Evolutionary conservation across 306 rosid genomes (phyloP).

Genomic region (Lotus japonicus): DNA sequence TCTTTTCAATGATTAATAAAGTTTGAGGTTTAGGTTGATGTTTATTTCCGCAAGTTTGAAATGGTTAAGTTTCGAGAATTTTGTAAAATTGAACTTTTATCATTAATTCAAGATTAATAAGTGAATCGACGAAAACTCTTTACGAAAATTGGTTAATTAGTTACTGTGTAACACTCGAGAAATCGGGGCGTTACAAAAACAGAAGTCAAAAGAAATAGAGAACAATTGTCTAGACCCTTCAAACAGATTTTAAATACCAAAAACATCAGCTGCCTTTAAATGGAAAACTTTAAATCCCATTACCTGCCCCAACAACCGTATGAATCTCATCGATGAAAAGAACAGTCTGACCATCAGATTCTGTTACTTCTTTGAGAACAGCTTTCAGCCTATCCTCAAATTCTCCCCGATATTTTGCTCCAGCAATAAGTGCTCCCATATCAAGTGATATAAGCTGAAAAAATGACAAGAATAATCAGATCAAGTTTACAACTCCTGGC

Average conservation of each 20-base stretch:
- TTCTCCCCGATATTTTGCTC: slow-evolving; percentile 97
- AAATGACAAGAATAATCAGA: neutral
- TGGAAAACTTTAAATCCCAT: slow-evolving; percentile 10
- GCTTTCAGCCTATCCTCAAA: slow-evolving; percentile 99
- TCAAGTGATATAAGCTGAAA: slow-evolving; percentile 95
- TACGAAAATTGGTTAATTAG: too few species aligned
- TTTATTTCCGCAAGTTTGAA: too few species aligned
- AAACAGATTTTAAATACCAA: neutral
- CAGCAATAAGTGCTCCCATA: slow-evolving; percentile 98
- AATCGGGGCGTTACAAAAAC: too few species aligned
- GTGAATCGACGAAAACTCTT: too few species aligned
- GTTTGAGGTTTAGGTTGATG: too few species aligned
- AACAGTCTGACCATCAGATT: slow-evolving; percentile 89
- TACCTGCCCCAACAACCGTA: slow-evolving; percentile 99
- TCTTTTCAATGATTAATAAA: too few species aligned
- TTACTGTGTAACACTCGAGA: too few species aligned
- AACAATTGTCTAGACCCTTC: neutral
- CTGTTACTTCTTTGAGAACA: slow-evolving; percentile 96
- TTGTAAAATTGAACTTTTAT: too few species aligned
- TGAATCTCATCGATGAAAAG: slow-evolving; percentile 97
- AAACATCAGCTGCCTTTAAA: neutral
- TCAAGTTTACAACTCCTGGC: slow-evolving; percentile 17
- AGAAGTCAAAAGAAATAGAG: neutral
- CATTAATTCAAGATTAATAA: too few species aligned
- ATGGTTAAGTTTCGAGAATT: too few species aligned